Evolutionary conservation across 1,284 basidiomycete genomes (phyloP).

Genomic region (Butyriboletus regius): DNA sequence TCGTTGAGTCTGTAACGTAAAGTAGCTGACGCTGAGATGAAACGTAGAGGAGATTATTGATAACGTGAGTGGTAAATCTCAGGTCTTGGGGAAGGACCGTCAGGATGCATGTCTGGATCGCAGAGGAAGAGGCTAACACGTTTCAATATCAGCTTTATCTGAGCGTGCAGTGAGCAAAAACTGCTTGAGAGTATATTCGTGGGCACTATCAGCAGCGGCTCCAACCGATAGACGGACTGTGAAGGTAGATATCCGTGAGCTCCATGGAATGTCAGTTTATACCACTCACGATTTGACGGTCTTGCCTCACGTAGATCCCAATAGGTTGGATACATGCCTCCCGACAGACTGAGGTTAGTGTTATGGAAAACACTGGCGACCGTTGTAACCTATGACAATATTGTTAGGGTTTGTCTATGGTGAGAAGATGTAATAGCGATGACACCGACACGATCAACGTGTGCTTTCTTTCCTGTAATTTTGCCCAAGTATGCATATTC

Average conservation of each 20-base stretch:
- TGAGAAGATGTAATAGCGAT: background rate
- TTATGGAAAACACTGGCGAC: conserved; percentile 45
- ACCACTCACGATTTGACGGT: conserved; percentile 37
- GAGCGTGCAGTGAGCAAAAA: conserved; percentile 57
- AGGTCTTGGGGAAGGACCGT: conserved; percentile 45
- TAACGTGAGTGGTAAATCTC: conserved; percentile 51
- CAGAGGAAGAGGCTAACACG: conserved; percentile 45
- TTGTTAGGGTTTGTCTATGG: background rate
- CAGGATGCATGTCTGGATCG: background rate
- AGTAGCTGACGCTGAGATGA: conserved; percentile 59
- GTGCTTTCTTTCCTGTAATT: conserved; percentile 43
- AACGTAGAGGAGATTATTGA: conserved; percentile 60
- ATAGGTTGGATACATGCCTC: conserved; percentile 50
- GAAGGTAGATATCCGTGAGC: conserved; percentile 3
- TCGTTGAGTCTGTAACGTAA: conserved; percentile 57
- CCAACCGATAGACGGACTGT: conserved; percentile 54
- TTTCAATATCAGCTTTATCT: conserved; percentile 51
- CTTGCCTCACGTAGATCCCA: conserved; percentile 44
- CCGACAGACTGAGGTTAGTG: conserved; percentile 39
- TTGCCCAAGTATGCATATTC: conserved; percentile 56
- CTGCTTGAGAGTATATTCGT: conserved; percentile 71
- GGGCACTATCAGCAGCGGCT: conserved; percentile 59
- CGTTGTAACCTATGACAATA: conserved; percentile 39
- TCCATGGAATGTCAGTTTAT: background rate
- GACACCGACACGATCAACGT: conserved; percentile 41